Percentiles rank a stretch among this genome's conserved stretches.
Evolutionary conservation across 768 basidiomycete genomes (phyloP).

Genomic region (Lentinula aciculospora): DNA sequence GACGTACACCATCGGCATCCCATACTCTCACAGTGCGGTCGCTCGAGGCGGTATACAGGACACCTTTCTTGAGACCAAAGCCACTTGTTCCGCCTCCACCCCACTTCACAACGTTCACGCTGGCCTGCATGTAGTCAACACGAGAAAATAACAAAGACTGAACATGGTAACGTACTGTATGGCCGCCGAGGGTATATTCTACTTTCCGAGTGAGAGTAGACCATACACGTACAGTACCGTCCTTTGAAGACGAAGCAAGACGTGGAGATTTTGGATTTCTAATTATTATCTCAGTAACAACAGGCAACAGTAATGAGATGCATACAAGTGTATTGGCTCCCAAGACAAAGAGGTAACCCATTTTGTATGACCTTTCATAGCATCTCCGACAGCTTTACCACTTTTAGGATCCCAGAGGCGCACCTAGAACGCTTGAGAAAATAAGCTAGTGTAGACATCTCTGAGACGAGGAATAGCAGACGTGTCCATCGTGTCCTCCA

Average conservation of each 20-base stretch:
- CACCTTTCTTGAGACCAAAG: conserved; percentile 37
- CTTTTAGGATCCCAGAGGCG: conserved; percentile 92
- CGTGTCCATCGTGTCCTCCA: conserved; percentile 92
- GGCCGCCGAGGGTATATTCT: conserved; percentile 87
- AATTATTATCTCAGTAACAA: conserved; percentile 2
- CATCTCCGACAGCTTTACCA: conserved; percentile 84
- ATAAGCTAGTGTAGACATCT: background rate
- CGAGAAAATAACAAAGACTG: background rate
- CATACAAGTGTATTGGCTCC: conserved; percentile 93
- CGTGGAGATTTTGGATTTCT: conserved; percentile 80
- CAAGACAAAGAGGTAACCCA: conserved; percentile 95
- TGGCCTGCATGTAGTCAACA: conserved; percentile 33
- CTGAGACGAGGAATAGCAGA: conserved; percentile 26
- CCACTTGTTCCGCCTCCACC: conserved; percentile 63
- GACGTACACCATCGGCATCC: conserved; percentile 71
- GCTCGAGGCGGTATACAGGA: conserved; percentile 92
- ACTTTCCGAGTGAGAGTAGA: conserved; percentile 61
- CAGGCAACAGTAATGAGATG: conserved; percentile 6
- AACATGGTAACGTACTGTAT: conserved; percentile 36
- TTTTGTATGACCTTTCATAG: conserved; percentile 89
- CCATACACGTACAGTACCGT: conserved; percentile 96
- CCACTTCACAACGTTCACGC: conserved; percentile 95
- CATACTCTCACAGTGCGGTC: conserved; percentile 93
- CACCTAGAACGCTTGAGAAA: conserved; percentile 33
- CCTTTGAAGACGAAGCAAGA: conserved; percentile 93